A percentile compares a stretch with the other conserved stretches of the same genome.
Evolutionary conservation across 371 early-diverging fungal species (phyloP).

Genomic region (Chytridiales sp.): DNA sequence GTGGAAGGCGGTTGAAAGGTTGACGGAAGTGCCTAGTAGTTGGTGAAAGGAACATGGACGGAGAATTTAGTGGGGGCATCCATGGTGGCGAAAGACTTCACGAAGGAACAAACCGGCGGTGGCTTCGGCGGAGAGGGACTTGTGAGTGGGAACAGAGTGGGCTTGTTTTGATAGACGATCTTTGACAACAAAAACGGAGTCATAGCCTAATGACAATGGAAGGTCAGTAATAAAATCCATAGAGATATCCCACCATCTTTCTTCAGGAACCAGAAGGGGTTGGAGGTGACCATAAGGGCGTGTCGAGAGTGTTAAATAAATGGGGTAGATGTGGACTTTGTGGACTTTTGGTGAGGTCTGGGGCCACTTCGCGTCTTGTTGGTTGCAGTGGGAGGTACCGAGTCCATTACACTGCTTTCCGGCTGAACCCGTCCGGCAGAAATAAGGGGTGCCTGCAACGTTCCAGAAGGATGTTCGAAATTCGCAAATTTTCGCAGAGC

Average conservation of each 20-base stretch:
- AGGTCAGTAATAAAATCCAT: slow-evolving; percentile 55
- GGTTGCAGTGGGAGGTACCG: no score
- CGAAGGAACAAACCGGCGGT: slow-evolving; percentile 36
- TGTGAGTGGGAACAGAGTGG: slow-evolving; percentile 41
- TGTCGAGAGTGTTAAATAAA: slow-evolving; percentile 27
- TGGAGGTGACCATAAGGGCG: slow-evolving; percentile 37
- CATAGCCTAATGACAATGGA: slow-evolving; percentile 34
- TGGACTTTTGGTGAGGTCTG: no score
- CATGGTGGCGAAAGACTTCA: slow-evolving; percentile 34
- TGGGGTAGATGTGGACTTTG: no score
- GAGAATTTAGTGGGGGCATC: slow-evolving; percentile 41
- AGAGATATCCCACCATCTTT: slow-evolving; percentile 46
- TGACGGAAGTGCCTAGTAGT: slow-evolving; percentile 24
- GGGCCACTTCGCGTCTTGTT: no score
- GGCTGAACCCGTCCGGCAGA: no score
- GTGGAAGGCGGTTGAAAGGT: slow-evolving; percentile 47
- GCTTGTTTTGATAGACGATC: slow-evolving; percentile 49
- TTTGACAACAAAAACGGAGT: slow-evolving; percentile 49
- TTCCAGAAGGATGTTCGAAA: no score
- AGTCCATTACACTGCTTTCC: no score
- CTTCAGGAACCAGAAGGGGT: slow-evolving; percentile 39
- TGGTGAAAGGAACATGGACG: slow-evolving; percentile 43
- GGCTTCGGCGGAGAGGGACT: slow-evolving; percentile 25
- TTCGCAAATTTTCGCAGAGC: no score
- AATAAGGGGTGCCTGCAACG: no score